These are phyloP conservation scores for Cryptosporidium andersoni DNA, from an alignment of 169 alveolate species.

Conservation along the genomic window DNA sequence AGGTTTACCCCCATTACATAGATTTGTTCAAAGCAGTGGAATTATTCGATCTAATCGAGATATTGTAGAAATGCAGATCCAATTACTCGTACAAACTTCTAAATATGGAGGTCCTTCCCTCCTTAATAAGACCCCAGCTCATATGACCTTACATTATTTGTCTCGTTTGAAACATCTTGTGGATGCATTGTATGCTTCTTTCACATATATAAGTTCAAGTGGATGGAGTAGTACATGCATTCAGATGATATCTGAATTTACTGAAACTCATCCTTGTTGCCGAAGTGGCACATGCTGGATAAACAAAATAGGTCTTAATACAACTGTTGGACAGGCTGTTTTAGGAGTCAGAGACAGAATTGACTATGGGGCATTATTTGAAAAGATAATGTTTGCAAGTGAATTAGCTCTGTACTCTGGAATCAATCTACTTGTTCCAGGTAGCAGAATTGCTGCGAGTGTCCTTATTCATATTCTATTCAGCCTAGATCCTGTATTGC, in stretches of 20 bases:
- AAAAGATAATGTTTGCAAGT: slow-evolving; percentile 57
- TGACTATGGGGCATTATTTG: slow-evolving; percentile 24
- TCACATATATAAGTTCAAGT: slow-evolving; percentile 1
- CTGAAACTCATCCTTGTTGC: not conserved
- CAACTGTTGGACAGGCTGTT: slow-evolving; percentile 58
- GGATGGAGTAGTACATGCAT: not conserved
- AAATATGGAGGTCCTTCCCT: slow-evolving; percentile 48
- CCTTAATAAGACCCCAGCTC: slow-evolving; percentile 55
- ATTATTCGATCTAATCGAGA: slow-evolving; percentile 41
- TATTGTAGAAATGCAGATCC: slow-evolving; percentile 60
- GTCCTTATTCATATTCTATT: slow-evolving; percentile 20
- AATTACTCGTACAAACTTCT: slow-evolving; percentile 46
- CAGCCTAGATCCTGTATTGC: slow-evolving; percentile 31
- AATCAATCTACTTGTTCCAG: slow-evolving; percentile 28
- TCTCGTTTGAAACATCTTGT: slow-evolving; percentile 39
- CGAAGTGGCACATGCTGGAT: slow-evolving; percentile 37
- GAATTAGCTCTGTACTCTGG: slow-evolving; percentile 58
- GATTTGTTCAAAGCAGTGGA: slow-evolving; percentile 58
- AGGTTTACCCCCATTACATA: slow-evolving; percentile 56
- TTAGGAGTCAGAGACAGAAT: slow-evolving; percentile 47
- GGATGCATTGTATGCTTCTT: slow-evolving; percentile 38
- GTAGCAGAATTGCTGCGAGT: slow-evolving; percentile 49
- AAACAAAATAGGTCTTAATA: slow-evolving; percentile 32
- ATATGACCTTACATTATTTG: slow-evolving; percentile 40
- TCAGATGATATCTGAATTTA: not conserved